Evolutionary conservation across 78 protist genomes (phyloP), one percentile per base, ranked within the genome.

Genomic region (Paratrimastix pyriformis): DNA sequence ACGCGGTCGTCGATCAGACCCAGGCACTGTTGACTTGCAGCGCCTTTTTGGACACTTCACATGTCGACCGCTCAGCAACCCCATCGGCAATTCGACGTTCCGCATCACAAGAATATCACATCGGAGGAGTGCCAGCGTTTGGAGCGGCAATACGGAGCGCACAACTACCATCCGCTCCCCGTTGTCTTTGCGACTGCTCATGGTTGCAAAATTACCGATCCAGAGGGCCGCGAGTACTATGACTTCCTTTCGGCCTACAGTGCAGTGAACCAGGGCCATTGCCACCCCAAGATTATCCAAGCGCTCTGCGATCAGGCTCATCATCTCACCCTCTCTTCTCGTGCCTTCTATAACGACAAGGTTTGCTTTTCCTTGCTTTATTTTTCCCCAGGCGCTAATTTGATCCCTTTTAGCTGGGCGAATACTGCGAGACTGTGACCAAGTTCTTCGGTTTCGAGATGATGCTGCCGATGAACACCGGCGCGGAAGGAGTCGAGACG

Each of bases 401-500:
- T 11, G 8, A 35, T 35, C 38, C 11, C 45, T 6, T 5, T 90
- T 58, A 48, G 90, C 88, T 37, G 29, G 68, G 68, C 52, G 37
- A 1, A 4, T 58, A 3, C 57, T 35, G 79, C 39, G n/a, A 83
- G 76, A 76, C 38, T 54, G 59, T 84, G 52, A 82, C 92, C 29
- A 76, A 88, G 39, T 48, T 57, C 45, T 50, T 78, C 48, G 77
- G 90, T 39, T 93, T 86, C 71, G 96, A 92, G 55, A 72, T 65
- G 73, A 84, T 96, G 9, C 79, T 96, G 33, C 99, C 99, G 50
- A 92, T 89, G 95, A 94, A 92, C 85, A 84, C 96, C 1, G 99
- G 99, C 32, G 97, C 85, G 13, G 97, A 93, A 72, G 97, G 85
- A 3, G 94, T 82, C 35, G 99, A 96, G 84, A 84, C 97, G 7